Base-by-base conservation (phyloP, 2,329 filamentous ascomycete species). In the Pseudogymnoascus sp. region DNA sequence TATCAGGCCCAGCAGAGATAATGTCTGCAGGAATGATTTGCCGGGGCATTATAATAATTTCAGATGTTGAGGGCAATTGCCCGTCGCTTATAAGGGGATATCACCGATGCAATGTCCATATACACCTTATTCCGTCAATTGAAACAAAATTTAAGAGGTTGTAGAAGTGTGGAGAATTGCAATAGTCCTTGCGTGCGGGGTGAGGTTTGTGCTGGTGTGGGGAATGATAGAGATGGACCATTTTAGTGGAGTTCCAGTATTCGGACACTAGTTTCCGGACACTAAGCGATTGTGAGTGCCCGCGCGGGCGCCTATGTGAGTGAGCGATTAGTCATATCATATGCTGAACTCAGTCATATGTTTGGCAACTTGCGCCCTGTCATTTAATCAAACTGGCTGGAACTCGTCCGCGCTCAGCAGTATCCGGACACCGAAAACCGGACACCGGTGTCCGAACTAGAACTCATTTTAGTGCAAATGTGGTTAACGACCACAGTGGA, bases 161-260 rank as follows among this genome's bases (percentile, higher is more conserved):
- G 28, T 55, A n/a, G 49, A 33, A 33, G 49, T 33, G 31, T 55
- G 28, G 49, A 18, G 49, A 55, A 55, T 55, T 55, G 49, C 5
- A 55, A 33, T 25, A 25, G 49, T 18, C 28, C 7, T 55, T 55
- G 49, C 49, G 49, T 55, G 49, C 49, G 49, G 49, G 49, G 49
- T 55, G 9, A 55, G 49, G 49, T 55, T 33, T 12, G 49, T 18
- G 45, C 45, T 12, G 18, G 25, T 55, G 49, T 55, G 49, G 49
- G 49, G 49, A 55, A 55, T 12, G 8, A 55, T 33, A 9, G 49
- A 33, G 49, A 25, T 16, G 25, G 45, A 16, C n/a, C 8, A 52
- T 52, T 52, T 52, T 52, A 31, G 45, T 33, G 28, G 28, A 11
- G 28, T 31, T 31, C 28, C 28, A 31, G 28, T 31, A 31, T 31